Evolutionary conservation across 1,284 basidiomycete species (phyloP).

Genomic region (Afroboletus lepidellus): DNA sequence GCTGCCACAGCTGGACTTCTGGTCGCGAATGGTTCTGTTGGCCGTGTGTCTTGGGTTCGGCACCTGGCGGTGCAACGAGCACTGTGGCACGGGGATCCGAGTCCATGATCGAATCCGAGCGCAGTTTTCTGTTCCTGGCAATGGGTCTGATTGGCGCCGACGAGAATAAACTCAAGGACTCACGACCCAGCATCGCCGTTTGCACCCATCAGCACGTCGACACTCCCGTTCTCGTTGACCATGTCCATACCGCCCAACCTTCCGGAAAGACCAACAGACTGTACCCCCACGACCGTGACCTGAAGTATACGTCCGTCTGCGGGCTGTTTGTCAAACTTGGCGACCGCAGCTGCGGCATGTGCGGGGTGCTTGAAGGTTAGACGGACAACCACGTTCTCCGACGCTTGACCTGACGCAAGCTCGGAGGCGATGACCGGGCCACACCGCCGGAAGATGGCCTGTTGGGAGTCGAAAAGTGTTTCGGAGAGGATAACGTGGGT

Average conservation of each 20-base stretch:
- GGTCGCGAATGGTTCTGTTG: constrained; percentile 32
- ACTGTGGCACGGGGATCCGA: constrained; percentile 68
- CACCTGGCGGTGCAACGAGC: constrained; percentile 67
- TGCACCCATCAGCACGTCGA: constrained; percentile 65
- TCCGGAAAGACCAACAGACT: constrained; percentile 31
- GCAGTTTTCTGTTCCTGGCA: constrained; percentile 66
- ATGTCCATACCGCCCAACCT: constrained; percentile 52
- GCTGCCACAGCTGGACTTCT: constrained; percentile 31
- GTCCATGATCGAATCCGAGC: constrained; percentile 74
- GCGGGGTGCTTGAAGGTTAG: constrained; percentile 68
- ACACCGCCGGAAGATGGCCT: constrained; percentile 83
- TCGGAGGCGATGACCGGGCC: constrained; percentile 63
- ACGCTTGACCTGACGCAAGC: constrained; percentile 38
- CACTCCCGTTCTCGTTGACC: constrained; percentile 62
- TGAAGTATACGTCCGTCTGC: constrained; percentile 77
- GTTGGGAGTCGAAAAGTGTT: constrained; percentile 2
- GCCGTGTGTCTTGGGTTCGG: constrained; percentile 55
- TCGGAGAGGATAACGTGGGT: background rate
- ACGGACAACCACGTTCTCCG: constrained; percentile 60
- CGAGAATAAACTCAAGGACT: constrained; percentile 34
- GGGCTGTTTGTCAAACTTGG: constrained; percentile 75
- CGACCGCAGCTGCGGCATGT: constrained; percentile 66
- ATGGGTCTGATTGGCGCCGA: background rate
- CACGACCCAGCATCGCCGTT: constrained; percentile 52
- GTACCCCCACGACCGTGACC: constrained; percentile 62